phyloP scores from a whole-genome alignment of 108 stramenopile genomes.

The Thalassiosira profunda region DNA sequence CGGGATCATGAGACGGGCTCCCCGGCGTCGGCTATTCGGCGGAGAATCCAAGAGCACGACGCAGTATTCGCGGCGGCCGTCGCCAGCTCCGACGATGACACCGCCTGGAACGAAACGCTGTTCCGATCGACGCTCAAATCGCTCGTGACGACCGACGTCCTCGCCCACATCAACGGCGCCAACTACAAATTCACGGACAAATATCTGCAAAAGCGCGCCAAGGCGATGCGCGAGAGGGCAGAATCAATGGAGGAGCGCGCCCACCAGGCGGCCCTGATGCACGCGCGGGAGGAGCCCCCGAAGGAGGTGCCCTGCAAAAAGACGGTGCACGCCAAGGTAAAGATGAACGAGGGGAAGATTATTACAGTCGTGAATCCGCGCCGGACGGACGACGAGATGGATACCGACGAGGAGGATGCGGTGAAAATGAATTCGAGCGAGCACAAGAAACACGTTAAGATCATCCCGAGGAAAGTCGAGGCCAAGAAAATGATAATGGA shows the following conservation, averaged over 20 bases:
- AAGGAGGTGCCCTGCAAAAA: slow-evolving; percentile 30
- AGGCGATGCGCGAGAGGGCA: slow-evolving; percentile 15
- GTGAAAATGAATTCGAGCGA: slow-evolving; percentile 3
- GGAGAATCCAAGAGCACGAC: slow-evolving; percentile 19
- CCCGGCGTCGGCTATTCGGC: slow-evolving; percentile 21
- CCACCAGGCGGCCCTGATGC: background rate
- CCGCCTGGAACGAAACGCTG: slow-evolving; percentile 30
- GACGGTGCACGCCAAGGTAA: slow-evolving; percentile 42
- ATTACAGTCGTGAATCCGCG: slow-evolving; percentile 31
- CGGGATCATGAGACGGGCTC: slow-evolving; percentile 46
- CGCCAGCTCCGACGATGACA: background rate
- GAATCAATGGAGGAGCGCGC: slow-evolving; percentile 6
- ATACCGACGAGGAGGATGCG: background rate
- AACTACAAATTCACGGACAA: slow-evolving; percentile 43
- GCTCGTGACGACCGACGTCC: slow-evolving; percentile 20
- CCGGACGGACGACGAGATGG: slow-evolving; percentile 17
- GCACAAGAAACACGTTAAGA: slow-evolving; percentile 28
- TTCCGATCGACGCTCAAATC: slow-evolving; percentile 46
- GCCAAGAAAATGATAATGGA: slow-evolving; percentile 22
- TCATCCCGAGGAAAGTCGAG: slow-evolving; percentile 41
- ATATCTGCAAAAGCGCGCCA: slow-evolving; percentile 17
- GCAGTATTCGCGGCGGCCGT: background rate
- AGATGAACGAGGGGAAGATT: slow-evolving; percentile 38
- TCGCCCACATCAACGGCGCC: slow-evolving; percentile 21
- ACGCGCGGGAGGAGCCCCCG: slow-evolving; percentile 24